Evolutionary conservation across 2,329 filamentous ascomycete genomes (phyloP).

Genomic region (Diaporthe ampelina): DNA sequence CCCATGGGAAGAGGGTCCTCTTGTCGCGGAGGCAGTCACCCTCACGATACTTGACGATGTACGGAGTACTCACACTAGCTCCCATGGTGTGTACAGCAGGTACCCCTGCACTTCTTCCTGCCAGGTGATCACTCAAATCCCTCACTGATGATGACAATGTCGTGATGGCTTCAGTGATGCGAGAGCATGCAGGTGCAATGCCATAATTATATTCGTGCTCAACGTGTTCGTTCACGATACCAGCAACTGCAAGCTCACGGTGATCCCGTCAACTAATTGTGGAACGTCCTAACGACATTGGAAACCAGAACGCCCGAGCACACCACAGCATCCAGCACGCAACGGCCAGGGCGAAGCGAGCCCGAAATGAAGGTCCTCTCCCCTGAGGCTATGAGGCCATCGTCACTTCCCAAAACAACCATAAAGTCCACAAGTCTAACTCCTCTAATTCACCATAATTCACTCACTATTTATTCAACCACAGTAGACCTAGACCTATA

Average conservation of each 20-base stretch:
- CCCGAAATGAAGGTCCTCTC: conserved; percentile 33
- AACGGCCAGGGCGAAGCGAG: conserved; percentile 3
- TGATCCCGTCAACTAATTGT: conserved; percentile 7
- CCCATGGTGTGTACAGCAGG: too few relatives aligned
- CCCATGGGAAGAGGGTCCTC: neutral
- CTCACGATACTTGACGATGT: conserved; percentile 14
- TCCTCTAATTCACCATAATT: neutral
- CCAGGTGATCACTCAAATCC: conserved; percentile 15
- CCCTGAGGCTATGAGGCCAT: conserved; percentile 29
- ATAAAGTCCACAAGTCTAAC: conserved; percentile 17
- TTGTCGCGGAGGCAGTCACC: conserved; percentile 35
- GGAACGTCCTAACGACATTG: conserved; percentile 3
- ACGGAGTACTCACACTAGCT: neutral
- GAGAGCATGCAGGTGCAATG: neutral
- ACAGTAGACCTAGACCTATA: neutral
- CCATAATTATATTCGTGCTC: neutral
- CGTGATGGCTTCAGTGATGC: conserved; percentile 22
- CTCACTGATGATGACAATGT: conserved; percentile 25
- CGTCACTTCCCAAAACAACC: conserved; percentile 31
- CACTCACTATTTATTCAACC: neutral
- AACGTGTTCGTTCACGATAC: neutral
- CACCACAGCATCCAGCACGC: neutral
- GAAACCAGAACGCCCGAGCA: neutral
- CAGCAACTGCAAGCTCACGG: neutral
- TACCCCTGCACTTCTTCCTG: neutral